Evolutionary conservation across 2,329 filamentous ascomycete genomes (phyloP).

Genomic region (Ophiostoma montium): DNA sequence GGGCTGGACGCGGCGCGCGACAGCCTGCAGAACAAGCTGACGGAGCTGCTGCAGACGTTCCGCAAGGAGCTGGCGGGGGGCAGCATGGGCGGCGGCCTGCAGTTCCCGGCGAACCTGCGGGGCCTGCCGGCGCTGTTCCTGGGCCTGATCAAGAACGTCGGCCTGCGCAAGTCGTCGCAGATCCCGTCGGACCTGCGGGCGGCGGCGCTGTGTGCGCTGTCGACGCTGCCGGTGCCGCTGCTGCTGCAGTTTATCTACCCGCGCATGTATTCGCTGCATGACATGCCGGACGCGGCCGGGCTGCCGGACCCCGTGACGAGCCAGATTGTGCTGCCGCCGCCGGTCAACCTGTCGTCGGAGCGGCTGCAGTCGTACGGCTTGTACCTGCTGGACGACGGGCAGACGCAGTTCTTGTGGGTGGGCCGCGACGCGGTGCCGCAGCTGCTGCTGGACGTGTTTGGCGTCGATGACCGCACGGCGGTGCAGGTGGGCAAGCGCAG

Average conservation of each 20-base stretch:
- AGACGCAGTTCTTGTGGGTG: constrained; percentile 96
- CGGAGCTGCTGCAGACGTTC: constrained; percentile 88
- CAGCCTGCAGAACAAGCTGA: constrained; percentile 77
- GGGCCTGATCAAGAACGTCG: constrained; percentile 90
- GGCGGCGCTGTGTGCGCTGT: constrained; percentile 84
- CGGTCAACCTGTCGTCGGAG: constrained; percentile 77
- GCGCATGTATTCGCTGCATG: constrained; percentile 72
- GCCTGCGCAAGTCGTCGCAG: constrained; percentile 80
- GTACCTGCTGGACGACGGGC: constrained; percentile 92
- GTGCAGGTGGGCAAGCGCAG: constrained; percentile 84
- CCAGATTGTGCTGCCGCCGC: constrained; percentile 75
- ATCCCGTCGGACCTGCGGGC: constrained; percentile 90
- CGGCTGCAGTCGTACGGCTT: constrained; percentile 78
- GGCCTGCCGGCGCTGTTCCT: constrained; percentile 83
- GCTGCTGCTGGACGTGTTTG: constrained; percentile 80
- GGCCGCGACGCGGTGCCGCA: constrained; percentile 86
- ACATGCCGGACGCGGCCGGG: constrained; percentile 92
- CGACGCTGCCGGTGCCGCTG: constrained; percentile 78
- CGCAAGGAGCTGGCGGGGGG: constrained; percentile 92
- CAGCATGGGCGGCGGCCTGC: constrained; percentile 86
- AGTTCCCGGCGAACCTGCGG: constrained; percentile 85
- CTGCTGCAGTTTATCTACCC: constrained; percentile 89
- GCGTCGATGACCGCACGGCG: constrained; percentile 65
- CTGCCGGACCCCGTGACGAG: constrained; percentile 73
- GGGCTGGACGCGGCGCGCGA: constrained; percentile 86